phyloP scores from a whole-genome alignment of 2,329 filamentous ascomycete genomes.

The Periconia digitata region DNA sequence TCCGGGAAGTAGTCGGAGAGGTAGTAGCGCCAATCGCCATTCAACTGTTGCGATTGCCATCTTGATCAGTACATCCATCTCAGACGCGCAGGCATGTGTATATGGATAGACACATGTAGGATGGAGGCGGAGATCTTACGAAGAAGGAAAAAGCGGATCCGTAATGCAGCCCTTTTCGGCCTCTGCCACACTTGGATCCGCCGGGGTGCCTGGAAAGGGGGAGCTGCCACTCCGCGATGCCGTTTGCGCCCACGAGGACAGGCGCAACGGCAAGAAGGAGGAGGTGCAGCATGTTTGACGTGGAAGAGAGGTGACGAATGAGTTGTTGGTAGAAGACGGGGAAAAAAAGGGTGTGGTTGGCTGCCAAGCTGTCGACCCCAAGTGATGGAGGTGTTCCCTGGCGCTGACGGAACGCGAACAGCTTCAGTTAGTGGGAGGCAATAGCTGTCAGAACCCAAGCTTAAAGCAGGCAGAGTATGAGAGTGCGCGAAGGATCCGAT shows the following conservation, averaged over 20 bases:
- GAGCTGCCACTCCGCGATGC: conserved; percentile 10
- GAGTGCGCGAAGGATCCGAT: not conserved
- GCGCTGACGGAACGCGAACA: not conserved
- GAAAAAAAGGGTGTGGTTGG: not conserved
- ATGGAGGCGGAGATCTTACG: not conserved
- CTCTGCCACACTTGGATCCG: conserved; percentile 6
- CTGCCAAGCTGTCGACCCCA: not conserved
- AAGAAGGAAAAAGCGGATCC: conserved; percentile 8
- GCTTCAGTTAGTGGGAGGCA: not conserved
- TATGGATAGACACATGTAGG: not conserved
- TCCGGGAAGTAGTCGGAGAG: conserved; percentile 9
- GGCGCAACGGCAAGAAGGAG: conserved; percentile 3
- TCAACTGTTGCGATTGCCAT: conserved; percentile 3
- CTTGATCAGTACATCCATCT: not conserved
- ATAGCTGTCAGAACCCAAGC: not conserved
- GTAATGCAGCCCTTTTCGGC: conserved; percentile 3
- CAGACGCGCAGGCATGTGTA: not conserved
- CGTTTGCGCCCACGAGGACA: conserved; percentile 1
- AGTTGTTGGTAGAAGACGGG: not conserved
- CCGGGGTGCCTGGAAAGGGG: conserved; percentile 7
- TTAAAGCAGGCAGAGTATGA: not conserved
- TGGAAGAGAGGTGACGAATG: not conserved
- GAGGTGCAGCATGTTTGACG: conserved; percentile 5
- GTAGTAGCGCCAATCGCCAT: conserved; percentile 12
- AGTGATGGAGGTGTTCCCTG: not conserved